These are phyloP conservation scores for Diplodia corticola DNA, from an alignment of 2,329 filamentous ascomycete genomes.

Conservation along the genomic window DNA sequence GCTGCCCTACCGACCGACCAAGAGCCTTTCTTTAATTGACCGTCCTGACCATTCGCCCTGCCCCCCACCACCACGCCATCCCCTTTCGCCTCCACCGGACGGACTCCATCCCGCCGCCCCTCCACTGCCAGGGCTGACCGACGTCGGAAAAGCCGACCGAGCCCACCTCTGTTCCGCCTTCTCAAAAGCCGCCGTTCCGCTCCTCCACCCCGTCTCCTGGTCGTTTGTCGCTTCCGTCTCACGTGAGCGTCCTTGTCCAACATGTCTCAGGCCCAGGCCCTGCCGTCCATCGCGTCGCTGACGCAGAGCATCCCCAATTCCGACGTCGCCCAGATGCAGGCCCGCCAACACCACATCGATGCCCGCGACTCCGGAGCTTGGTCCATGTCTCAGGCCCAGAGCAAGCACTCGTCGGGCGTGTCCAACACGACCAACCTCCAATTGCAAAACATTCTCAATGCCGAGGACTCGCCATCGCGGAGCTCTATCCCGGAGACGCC, in stretches of 20 bases:
- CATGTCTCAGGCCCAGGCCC: conserved; percentile 38
- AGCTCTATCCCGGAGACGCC: conserved; percentile 46
- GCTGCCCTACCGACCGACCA: neutral
- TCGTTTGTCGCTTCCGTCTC: conserved; percentile 2
- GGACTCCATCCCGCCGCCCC: neutral
- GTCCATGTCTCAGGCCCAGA: conserved; percentile 60
- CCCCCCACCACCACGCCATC: conserved; percentile 5
- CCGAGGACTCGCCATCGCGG: conserved; percentile 51
- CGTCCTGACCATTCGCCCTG: neutral
- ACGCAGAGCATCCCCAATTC: conserved; percentile 35
- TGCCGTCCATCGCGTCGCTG: conserved; percentile 41
- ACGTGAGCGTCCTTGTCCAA: neutral
- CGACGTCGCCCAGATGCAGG: conserved; percentile 37
- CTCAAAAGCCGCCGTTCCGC: neutral
- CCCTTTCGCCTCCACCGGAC: neutral
- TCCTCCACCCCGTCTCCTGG: neutral
- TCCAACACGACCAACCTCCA: conserved; percentile 50
- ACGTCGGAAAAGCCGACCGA: neutral
- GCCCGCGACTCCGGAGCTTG: conserved; percentile 61
- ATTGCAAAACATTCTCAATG: conserved; percentile 51
- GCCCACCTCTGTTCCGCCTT: neutral
- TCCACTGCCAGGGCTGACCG: neutral
- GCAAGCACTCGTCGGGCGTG: conserved; percentile 49
- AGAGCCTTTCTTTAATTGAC: conserved; percentile 11
- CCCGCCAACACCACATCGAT: conserved; percentile 36